A percentile compares a stretch with the other conserved stretches of the same genome.
Evolutionary conservation across 192 early-diverging fungal species (phyloP).

Genomic region (Coemansia sp.): DNA sequence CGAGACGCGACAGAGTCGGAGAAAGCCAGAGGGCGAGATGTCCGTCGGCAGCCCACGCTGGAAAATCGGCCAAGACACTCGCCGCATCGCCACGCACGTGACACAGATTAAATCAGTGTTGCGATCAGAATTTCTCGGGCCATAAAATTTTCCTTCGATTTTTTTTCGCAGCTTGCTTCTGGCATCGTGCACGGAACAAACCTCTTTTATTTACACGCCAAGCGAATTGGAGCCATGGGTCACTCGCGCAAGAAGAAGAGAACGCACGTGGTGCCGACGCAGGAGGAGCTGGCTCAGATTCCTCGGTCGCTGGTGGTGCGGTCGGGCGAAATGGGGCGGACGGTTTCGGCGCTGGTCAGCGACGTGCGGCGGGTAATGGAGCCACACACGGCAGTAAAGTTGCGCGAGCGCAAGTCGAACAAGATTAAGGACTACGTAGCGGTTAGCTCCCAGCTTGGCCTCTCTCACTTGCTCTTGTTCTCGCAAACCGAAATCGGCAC

Average conservation of each 20-base stretch:
- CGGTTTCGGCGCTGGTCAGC: constrained; percentile 72
- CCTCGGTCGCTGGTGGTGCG: constrained; percentile 92
- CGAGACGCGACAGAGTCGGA: no score
- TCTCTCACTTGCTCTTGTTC: constrained; percentile 87
- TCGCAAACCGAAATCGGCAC: constrained; percentile 74
- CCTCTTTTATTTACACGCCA: no score
- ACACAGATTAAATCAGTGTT: no score
- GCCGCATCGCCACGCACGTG: no score
- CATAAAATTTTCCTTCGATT: no score
- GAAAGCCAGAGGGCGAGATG: no score
- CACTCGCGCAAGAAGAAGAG: constrained; percentile 42
- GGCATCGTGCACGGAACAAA: no score
- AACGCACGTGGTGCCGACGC: constrained; percentile 49
- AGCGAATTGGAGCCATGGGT: no score
- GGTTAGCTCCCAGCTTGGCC: constrained; percentile 77
- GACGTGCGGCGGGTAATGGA: constrained; percentile 89
- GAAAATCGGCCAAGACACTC: no score
- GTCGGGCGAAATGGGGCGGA: constrained; percentile 73
- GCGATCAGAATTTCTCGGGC: no score
- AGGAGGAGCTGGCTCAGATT: constrained; percentile 53
- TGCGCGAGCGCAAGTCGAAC: constrained; percentile 88
- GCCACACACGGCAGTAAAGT: constrained; percentile 86
- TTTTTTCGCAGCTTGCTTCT: no score
- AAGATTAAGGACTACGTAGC: constrained; percentile 88
- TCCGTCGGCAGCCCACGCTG: no score